Evolutionary conservation across 2,329 filamentous ascomycete species (phyloP).

Genomic region (Hypoxylon sp.): DNA sequence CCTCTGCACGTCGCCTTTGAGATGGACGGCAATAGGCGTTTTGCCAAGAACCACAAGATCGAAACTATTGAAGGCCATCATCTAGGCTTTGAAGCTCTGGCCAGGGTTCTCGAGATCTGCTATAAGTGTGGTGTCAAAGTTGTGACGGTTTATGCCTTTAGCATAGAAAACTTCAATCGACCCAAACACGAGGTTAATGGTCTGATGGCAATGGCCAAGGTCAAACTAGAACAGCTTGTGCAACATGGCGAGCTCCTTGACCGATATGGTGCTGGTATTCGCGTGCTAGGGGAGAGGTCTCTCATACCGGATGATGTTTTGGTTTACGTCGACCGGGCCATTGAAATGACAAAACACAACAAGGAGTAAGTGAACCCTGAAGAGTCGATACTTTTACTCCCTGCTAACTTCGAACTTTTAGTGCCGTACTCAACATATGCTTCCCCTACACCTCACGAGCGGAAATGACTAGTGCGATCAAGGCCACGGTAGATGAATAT

Average conservation of each 20-base stretch:
- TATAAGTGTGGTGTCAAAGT: slow-evolving; percentile 98
- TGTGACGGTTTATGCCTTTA: slow-evolving; percentile 98
- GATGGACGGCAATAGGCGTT: slow-evolving; percentile 98
- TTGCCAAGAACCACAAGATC: slow-evolving; percentile 89
- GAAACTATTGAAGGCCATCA: slow-evolving; percentile 98
- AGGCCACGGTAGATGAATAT: slow-evolving; percentile 88
- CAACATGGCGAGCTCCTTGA: slow-evolving; percentile 95
- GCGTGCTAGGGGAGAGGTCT: slow-evolving; percentile 85
- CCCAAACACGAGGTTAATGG: slow-evolving; percentile 97
- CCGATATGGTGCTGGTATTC: slow-evolving; percentile 88
- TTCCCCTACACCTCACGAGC: slow-evolving; percentile 97
- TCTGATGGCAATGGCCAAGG: slow-evolving; percentile 96
- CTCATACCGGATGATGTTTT: slow-evolving; percentile 89
- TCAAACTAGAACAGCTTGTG: slow-evolving; percentile 90
- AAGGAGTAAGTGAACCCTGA: slow-evolving; percentile 66
- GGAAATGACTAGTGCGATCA: slow-evolving; percentile 92
- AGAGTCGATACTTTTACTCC: not conserved
- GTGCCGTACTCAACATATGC: slow-evolving; percentile 85
- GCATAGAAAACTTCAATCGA: slow-evolving; percentile 98
- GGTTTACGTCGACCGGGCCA: slow-evolving; percentile 86
- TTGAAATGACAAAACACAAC: slow-evolving; percentile 88
- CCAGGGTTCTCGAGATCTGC: slow-evolving; percentile 93
- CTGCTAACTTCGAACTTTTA: slow-evolving; percentile 45
- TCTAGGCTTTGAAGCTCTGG: slow-evolving; percentile 93
- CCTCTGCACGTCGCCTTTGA: slow-evolving; percentile 98